Base-by-base conservation (phyloP, 805 yeast genomes). In the Maudiozyma bulderi region DNA sequence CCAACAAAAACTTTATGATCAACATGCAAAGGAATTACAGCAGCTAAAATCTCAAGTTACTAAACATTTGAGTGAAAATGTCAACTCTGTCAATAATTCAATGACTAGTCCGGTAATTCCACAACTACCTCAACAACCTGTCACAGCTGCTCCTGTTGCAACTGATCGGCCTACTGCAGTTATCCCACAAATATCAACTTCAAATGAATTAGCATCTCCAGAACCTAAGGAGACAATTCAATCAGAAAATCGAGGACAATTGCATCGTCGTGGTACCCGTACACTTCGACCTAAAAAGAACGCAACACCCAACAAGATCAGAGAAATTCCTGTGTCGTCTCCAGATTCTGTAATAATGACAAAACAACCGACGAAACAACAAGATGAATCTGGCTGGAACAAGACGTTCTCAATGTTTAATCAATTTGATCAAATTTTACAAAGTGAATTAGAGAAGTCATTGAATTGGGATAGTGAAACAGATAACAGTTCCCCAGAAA, bases 361-460 rank as follows among this genome's bases (percentile, higher is more conserved):
- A 20, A 20, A 20, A n/a, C 38, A 5, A 5, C n/a, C 38, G 8
- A n/a, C 38, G 10, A 20, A 38, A 38, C 11, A 54, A 9, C 37
- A 45, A 9, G 44, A 49, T 48, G 60, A 54, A 4, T 70, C 73
- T 14, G 57, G 68, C 14, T 71, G 74, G 73, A 63, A 79, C 3
- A 80, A 76, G 55, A 84, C 88, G 1, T 68, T 83, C 42, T 76
- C 72, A 43, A 69, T 82, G 46, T 71, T 84, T 44, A 86, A 81
- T 55, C 86, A 81, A 52, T 75, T 84, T 57, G 91, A 84, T 60
- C 78, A 76, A 47, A 69, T 81, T 63, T 67, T 84, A 33, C 86
- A 80, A 58, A 76, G 73, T 50, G 89, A 83, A 60, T 70, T 84
- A 49, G 89, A 82, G 54, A 78, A 74, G 52, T 65, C 75, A 28